These are phyloP conservation scores for Gypsophila paniculata DNA, from an alignment of 179 eudicot species.

Conservation along the genomic window DNA sequence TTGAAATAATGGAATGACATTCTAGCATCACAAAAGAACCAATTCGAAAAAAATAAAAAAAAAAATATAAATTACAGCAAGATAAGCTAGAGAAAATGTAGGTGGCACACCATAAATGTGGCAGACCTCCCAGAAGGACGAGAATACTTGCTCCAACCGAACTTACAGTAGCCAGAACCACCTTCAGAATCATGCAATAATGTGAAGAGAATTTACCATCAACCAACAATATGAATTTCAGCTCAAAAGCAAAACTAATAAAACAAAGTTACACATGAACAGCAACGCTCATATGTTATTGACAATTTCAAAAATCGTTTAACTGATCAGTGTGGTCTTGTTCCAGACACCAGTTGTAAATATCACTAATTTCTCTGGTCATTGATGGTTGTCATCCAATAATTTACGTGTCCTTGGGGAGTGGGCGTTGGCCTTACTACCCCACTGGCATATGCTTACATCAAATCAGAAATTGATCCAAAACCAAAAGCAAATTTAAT, in stretches of 20 bases:
- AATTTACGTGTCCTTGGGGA: background rate
- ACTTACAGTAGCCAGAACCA: slow-evolving; percentile 94
- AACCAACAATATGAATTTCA: background rate
- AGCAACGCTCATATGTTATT: too few relatives aligned
- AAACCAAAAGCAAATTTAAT: background rate
- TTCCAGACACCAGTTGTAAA: too few relatives aligned
- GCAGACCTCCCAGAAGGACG: slow-evolving; percentile 75
- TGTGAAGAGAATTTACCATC: background rate
- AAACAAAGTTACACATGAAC: background rate
- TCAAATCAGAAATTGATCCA: background rate
- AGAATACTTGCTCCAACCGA: slow-evolving; percentile 83
- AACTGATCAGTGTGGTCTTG: too few relatives aligned
- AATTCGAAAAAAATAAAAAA: background rate
- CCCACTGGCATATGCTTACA: background rate
- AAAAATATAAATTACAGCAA: background rate
- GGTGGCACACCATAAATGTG: slow-evolving; percentile 66
- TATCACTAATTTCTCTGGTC: too few relatives aligned
- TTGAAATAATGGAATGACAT: background rate
- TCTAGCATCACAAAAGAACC: background rate
- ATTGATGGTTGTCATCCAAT: background rate
- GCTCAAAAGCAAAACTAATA: background rate
- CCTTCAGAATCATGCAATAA: slow-evolving; percentile 31
- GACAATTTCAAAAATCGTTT: too few relatives aligned
- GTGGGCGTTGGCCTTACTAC: background rate
- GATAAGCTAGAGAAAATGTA: background rate